Percentiles rank a stretch among this genome's conserved stretches.
These are phyloP conservation scores for Anisodus acutangulus DNA, from an alignment of 257 asterid species.

Conservation along the genomic window DNA sequence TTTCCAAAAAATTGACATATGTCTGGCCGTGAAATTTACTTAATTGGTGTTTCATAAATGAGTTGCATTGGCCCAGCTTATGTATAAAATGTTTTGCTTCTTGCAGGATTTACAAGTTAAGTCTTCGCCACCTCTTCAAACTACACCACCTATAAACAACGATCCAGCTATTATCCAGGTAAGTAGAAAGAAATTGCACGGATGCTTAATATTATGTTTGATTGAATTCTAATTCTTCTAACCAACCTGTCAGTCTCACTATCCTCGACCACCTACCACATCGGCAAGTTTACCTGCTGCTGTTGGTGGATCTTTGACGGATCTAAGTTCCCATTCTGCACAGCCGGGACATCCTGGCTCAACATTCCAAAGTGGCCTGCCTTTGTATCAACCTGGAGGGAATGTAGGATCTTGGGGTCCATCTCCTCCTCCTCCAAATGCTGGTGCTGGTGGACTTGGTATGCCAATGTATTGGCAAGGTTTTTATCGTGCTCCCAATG, in stretches of 20 bases:
- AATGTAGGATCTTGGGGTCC: slow-evolving; percentile 87
- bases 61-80: neutral
- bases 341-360: slow-evolving; percentile 73
- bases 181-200: slow-evolving; percentile 35
- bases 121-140: slow-evolving; percentile 84
- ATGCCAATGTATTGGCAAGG: slow-evolving; percentile 99
- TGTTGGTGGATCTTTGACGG: slow-evolving; percentile 57
- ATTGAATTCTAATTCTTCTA: slow-evolving; percentile 30
- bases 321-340: slow-evolving; percentile 62
- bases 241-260: slow-evolving; percentile 80
- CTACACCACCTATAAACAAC: slow-evolving; percentile 60
- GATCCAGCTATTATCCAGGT: slow-evolving; percentile 99
- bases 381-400: slow-evolving; percentile 92
- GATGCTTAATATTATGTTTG: neutral
- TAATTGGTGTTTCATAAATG: neutral
- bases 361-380: slow-evolving; percentile 65
- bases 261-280: slow-evolving; percentile 64
- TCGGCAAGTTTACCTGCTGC: slow-evolving; percentile 71
- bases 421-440: slow-evolving; percentile 64
- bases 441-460: slow-evolving; percentile 65
- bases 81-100: neutral
- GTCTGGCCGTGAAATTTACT: neutral
- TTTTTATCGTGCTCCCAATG: slow-evolving; percentile 81
- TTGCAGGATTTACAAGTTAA: slow-evolving; percentile 94
- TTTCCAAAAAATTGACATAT: slow-evolving; percentile 1